phyloP scores from a whole-genome alignment of 1,284 basidiomycete species.

The Tetrapyrgos nigripes region DNA sequence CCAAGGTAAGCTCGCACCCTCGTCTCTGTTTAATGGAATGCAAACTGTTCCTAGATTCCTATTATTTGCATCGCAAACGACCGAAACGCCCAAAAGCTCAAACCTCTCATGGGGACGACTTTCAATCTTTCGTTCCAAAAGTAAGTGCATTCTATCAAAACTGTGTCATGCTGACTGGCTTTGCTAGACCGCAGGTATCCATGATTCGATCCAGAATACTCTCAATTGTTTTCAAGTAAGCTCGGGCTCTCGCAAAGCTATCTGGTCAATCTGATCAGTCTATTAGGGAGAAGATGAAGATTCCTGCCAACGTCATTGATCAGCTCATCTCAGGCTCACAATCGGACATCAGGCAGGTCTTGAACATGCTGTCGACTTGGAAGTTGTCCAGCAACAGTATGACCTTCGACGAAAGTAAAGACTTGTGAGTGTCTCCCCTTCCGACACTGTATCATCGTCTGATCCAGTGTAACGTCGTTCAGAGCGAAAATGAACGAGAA shows the following conservation, averaged over 20 bases:
- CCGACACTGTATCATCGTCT: not conserved
- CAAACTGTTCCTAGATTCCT: conserved; percentile 69
- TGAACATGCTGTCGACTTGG: conserved; percentile 99
- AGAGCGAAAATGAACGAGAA: conserved; percentile 93
- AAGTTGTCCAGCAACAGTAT: conserved; percentile 80
- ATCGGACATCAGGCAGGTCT: conserved; percentile 94
- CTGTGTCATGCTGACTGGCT: conserved; percentile 13
- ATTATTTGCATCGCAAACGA: conserved; percentile 99
- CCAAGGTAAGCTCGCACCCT: conserved; percentile 70
- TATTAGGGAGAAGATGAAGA: conserved; percentile 90
- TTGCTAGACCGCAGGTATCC: conserved; percentile 71
- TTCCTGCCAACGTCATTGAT: conserved; percentile 91
- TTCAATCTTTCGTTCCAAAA: conserved; percentile 81
- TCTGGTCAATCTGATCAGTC: conserved; percentile 3
- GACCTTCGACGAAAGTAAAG: conserved; percentile 91
- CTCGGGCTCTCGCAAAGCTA: conserved; percentile 15
- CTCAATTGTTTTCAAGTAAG: conserved; percentile 88
- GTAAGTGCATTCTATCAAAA: conserved; percentile 45
- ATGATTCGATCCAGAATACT: conserved; percentile 87
- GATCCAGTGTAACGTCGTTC: conserved; percentile 10
- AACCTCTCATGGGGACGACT: conserved; percentile 80
- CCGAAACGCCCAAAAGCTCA: conserved; percentile 85
- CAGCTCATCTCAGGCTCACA: conserved; percentile 90
- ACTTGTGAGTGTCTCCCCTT: conserved; percentile 63
- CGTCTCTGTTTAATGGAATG: not conserved